phyloP scores from a whole-genome alignment of 2,329 filamentous ascomycete genomes.

The Dactylellina leptospora region DNA sequence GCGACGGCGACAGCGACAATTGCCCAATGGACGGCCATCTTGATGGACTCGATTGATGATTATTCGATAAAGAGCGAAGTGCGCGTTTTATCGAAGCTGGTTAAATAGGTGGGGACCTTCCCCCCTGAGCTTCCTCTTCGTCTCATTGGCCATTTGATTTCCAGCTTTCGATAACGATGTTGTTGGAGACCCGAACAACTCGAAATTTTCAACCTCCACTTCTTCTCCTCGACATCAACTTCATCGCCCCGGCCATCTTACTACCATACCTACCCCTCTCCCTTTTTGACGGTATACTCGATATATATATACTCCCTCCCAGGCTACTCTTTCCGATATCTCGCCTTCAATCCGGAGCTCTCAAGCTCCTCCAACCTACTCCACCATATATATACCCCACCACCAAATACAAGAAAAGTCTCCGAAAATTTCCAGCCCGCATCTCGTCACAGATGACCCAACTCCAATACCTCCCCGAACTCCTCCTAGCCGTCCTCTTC shows the following conservation, averaged over 20 bases:
- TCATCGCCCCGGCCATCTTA: neutral
- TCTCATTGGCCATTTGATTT: too few species aligned
- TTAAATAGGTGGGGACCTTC: too few species aligned
- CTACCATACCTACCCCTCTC: neutral
- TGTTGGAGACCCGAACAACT: neutral
- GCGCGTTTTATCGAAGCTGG: too few species aligned
- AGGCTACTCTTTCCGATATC: neutral
- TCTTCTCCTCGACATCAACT: neutral
- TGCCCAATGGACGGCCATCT: constrained; percentile 49
- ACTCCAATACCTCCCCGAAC: constrained; percentile 55
- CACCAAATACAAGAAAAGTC: neutral
- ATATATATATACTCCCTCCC: neutral
- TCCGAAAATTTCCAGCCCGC: neutral
- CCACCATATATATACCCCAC: neutral
- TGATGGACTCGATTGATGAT: neutral
- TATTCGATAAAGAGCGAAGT: too few species aligned
- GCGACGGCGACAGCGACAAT: constrained; percentile 49
- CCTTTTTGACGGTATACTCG: neutral
- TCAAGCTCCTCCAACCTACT: neutral
- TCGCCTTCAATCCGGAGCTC: neutral
- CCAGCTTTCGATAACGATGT: neutral
- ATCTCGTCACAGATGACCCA: constrained; percentile 38
- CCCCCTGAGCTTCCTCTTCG: too few species aligned
- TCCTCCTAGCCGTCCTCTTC: constrained; percentile 57
- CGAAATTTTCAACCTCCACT: neutral